Base-by-base conservation (phyloP, 352 stramenopile species). In the Pythium grandisporangium region DNA sequence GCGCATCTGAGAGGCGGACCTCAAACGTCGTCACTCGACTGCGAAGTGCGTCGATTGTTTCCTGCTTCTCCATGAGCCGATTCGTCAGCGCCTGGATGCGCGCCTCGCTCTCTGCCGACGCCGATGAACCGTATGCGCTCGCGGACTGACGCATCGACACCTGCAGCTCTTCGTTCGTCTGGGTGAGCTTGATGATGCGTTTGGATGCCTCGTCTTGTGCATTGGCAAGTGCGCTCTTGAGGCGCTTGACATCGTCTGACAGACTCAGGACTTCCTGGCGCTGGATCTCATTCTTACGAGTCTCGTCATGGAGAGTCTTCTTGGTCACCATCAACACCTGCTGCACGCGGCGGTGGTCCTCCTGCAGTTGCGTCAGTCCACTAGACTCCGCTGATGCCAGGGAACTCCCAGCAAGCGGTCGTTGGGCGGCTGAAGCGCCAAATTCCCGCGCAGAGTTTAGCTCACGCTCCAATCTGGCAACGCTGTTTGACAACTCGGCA, bases 41-140 rank as follows among this genome's bases (percentile, higher is more conserved):
- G 2, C 74, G 76, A 26, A 89, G 35, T 0, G 61, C 63, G 30
- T 93, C 79, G 24, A 93, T 64, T 0, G 56, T 76, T 39, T 90
- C 79, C 34, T 93, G 79, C 52, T 93, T 93, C 45, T 89, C 74
- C 10, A 93, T 72, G 16, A 93, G 37, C 2, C 74, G 59, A 42
- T 87, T 86, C 16, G 79, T 93, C 22, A 93, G 65, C 27, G 68
- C 73, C 41, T 88, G 76, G 48, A 90, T 85, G 19, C 72, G 60
- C 12, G 70, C 51, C 44, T 92, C 71, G 7, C 60, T 65, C 21
- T 65, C 71, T 1, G 47, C 53, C 6, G 58, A 48, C 2, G 53
- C 4, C 47, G 47, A 32, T 51, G n/a, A 25, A 50, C 29, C 24
- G 16, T 41, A 4, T 20, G 48, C 53, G 13, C 50, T 38, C 2